Percentiles rank a stretch among this genome's conserved stretches.
Conservation (phyloP, 768 basidiomycete genomes). For the Termitomyces sp. region DNA sequence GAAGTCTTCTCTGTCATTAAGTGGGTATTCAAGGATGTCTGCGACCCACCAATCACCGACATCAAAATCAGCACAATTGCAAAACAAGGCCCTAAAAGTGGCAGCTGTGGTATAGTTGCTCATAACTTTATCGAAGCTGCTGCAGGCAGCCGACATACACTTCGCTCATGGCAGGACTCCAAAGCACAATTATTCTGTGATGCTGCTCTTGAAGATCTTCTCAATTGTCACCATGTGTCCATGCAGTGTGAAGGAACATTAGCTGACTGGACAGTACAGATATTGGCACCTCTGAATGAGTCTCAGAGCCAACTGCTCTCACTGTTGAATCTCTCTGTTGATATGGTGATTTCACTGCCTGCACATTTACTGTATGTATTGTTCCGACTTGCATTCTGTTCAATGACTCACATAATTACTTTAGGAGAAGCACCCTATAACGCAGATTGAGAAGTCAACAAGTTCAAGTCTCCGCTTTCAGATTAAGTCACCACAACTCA, state of each 20-base stretch:
- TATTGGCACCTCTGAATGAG: not conserved
- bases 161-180: not conserved
- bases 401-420: not conserved
- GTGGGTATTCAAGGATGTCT: slow-evolving; percentile 9
- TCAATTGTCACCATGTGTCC: not conserved
- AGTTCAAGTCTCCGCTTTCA: not conserved
- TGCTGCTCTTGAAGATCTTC: slow-evolving; percentile 2
- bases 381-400: not conserved
- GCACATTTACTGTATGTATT: not conserved
- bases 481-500: too few relatives aligned
- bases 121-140: slow-evolving; percentile 11
- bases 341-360: not conserved
- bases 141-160: not conserved
- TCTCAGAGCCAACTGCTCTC: not conserved
- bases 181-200: not conserved
- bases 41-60: not conserved
- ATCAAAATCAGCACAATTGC: slow-evolving; percentile 4
- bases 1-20: slow-evolving; percentile 8
- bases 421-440: not conserved
- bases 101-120: slow-evolving; percentile 9
- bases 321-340: not conserved
- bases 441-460: not conserved
- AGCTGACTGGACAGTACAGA: not conserved
- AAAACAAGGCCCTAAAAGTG: slow-evolving; percentile 5
- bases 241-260: not conserved